Percentiles rank a stretch among this genome's conserved stretches.
Conservation (phyloP, 176 grass and related monocot species). For the Eleusine indica region DNA sequence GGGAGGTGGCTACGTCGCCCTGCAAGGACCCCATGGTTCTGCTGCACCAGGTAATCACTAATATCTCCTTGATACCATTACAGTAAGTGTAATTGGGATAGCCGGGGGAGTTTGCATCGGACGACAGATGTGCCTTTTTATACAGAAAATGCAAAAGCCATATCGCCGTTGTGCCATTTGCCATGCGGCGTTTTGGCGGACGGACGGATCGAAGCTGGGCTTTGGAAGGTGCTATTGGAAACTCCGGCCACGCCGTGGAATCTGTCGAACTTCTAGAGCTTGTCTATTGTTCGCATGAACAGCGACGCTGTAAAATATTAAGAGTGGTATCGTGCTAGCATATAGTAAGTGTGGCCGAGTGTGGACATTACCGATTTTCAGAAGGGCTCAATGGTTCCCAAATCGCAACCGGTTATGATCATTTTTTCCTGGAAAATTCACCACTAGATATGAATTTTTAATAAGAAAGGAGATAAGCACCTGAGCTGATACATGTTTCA, state of each 20-base stretch:
- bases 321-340: background rate
- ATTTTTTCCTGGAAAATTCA: background rate
- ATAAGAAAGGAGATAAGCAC: background rate
- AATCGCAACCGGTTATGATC: background rate
- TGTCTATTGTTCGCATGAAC: conserved; percentile 27
- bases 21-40: conserved; percentile 51
- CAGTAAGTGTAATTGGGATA: background rate
- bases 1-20: conserved; percentile 34
- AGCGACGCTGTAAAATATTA: conserved; percentile 11
- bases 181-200: conserved; percentile 26
- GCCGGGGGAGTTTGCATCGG: conserved; percentile 39
- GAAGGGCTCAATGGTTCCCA: background rate
- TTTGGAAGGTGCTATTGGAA: conserved; percentile 26
- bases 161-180: background rate
- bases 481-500: background rate
- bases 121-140: background rate
- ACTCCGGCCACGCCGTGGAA: conserved; percentile 35
- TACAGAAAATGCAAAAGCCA: background rate
- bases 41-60: conserved; percentile 2
- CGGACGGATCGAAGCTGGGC: conserved; percentile 35
- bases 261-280: conserved; percentile 25
- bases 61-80: background rate
- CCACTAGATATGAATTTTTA: background rate
- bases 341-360: background rate
- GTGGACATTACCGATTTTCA: background rate